Base-by-base conservation (phyloP, 202 grass and related monocot species). In the Musa balbisiana region DNA sequence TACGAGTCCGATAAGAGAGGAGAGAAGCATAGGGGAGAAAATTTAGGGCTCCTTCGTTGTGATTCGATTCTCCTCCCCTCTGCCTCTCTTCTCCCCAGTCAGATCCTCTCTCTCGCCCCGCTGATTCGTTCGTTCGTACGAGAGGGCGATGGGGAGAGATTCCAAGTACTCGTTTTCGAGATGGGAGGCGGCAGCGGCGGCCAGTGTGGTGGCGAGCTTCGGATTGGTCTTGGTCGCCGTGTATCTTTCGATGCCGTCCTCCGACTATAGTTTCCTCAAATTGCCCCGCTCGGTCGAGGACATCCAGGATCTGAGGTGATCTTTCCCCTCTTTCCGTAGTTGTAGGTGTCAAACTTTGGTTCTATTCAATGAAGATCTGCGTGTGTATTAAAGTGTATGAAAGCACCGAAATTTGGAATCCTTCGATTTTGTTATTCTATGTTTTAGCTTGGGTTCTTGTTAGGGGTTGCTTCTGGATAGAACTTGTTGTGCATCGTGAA, bases 211-310 rank as follows among this genome's bases (percentile, higher is more conserved):
- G 43, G 49, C 43, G 1, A 52, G 29, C 58, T 64, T 76, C 10
- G 74, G 58, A 13, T 22, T 65, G 43, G 74, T 58, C 8, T 20
- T 76, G 29, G 19, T 51, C 10, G 58, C 26, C 11, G 59, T 76
- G 3, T 76, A 76, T 59, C 49, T 76, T 33, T 76, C 74, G n/a
- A 76, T 76, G 74, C 74, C 74, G 16, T 17, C 56, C 29, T 76
- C 59, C 59, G 74, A 76, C 59, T 76, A 76, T 19, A 76, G 74
- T n/a, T 76, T 76, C 74, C 74, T 76, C 59, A 76, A 76, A 51
- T 76, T 76, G 59, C 74, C 74, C 4, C 74, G 74, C 43, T 65
- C 74, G 58, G 59, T 76, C 16, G 33, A 76, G 8, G 74, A 76
- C 11, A 51, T 76, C 58, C 74, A 64, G 24, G 43, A 51, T 63